A percentile compares a stretch with the other conserved stretches of the same genome.
Evolutionary conservation across 192 early-diverging fungal genomes (phyloP).

Genomic region (Coemansia sp.): DNA sequence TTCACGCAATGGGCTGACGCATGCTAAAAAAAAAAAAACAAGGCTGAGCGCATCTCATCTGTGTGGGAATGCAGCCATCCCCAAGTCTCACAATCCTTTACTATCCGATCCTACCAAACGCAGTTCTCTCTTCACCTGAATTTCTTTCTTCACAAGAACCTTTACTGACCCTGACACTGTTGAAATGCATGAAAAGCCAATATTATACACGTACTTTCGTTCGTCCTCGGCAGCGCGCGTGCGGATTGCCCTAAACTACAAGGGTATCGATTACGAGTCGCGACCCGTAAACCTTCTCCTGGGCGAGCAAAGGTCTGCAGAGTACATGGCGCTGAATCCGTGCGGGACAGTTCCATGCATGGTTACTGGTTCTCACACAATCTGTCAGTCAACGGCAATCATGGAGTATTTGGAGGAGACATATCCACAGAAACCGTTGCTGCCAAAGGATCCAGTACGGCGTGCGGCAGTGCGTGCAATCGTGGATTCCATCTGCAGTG

Average conservation of each 20-base stretch:
- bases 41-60: no score
- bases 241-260: constrained; percentile 71
- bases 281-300: constrained; percentile 69
- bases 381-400: constrained; percentile 76
- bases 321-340: constrained; percentile 69
- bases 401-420: constrained; percentile 88
- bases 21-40: not conserved
- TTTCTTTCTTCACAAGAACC: no score
- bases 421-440: constrained; percentile 61
- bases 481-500: constrained; percentile 68
- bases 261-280: constrained; percentile 69
- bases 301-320: constrained; percentile 64
- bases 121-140: no score
- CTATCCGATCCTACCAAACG: no score
- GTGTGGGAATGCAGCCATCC: no score
- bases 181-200: constrained; percentile 22
- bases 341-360: constrained; percentile 67
- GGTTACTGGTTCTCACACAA: constrained; percentile 55
- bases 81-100: no score
- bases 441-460: constrained; percentile 68
- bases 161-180: no score
- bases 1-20: constrained; percentile 29
- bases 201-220: constrained; percentile 77
- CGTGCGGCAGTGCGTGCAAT: constrained; percentile 73
- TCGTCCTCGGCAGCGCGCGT: constrained; percentile 76